Conservation (phyloP, 805 yeast species). For the Teunomyces kruisii region DNA sequence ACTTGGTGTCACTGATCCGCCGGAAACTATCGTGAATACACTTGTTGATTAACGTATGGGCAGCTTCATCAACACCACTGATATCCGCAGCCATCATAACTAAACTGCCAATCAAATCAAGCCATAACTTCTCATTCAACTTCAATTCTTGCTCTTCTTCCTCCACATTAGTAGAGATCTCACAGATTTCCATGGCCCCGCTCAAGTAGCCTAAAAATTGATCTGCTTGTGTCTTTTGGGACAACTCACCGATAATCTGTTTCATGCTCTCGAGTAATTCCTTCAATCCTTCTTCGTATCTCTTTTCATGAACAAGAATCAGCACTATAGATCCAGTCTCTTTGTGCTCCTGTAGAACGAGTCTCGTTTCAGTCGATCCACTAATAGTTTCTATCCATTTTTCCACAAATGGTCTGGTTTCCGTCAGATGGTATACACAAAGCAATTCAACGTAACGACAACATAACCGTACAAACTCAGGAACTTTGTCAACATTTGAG, state of each 20-base stretch:
- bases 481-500: background rate
- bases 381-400: conserved; percentile 7
- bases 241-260: conserved; percentile 16
- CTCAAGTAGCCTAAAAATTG: conserved; percentile 33
- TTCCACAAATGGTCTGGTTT: conserved; percentile 15
- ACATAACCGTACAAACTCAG: conserved; percentile 9
- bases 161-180: conserved; percentile 12
- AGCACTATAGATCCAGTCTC: conserved; percentile 33
- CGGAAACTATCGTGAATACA: conserved; percentile 35
- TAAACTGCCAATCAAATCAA: conserved; percentile 23
- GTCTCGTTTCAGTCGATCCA: background rate
- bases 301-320: conserved; percentile 20
- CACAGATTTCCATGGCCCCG: conserved; percentile 33
- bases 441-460: conserved; percentile 26
- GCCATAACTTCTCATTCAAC: conserved; percentile 30
- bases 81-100: conserved; percentile 18
- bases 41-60: conserved; percentile 18
- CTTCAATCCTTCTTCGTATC: conserved; percentile 30
- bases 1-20: conserved; percentile 27
- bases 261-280: conserved; percentile 21
- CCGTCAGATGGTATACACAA: conserved; percentile 16
- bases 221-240: conserved; percentile 9
- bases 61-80: background rate
- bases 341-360: conserved; percentile 18
- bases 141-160: conserved; percentile 9